These are phyloP conservation scores for Talaromyces rugulosus DNA, from an alignment of 2,329 filamentous ascomycete species.

Conservation along the genomic window DNA sequence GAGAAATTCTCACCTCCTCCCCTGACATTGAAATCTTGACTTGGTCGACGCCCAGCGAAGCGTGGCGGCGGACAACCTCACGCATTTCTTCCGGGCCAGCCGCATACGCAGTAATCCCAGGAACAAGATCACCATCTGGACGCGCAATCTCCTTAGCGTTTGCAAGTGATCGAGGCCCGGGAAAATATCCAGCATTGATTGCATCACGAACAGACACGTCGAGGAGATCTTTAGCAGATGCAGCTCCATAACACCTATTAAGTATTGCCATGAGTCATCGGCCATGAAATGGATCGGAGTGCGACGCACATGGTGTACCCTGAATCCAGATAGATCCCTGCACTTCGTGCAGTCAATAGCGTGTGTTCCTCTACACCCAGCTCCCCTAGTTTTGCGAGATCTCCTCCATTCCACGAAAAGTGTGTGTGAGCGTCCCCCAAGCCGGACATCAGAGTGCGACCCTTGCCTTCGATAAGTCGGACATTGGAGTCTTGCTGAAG, in stretches of 20 bases:
- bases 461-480: slow-evolving; percentile 35
- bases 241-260: slow-evolving; percentile 39
- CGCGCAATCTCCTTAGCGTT: slow-evolving; percentile 49
- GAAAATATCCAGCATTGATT: slow-evolving; percentile 47
- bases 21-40: slow-evolving; percentile 44
- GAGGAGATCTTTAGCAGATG: slow-evolving; percentile 44
- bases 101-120: slow-evolving; percentile 39
- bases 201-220: slow-evolving; percentile 47
- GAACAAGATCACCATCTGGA: slow-evolving; percentile 43
- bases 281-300: not conserved
- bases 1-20: slow-evolving; percentile 20
- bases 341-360: slow-evolving; percentile 40
- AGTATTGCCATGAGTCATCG: not conserved
- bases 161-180: slow-evolving; percentile 46
- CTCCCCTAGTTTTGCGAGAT: slow-evolving; percentile 39
- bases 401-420: slow-evolving; percentile 46
- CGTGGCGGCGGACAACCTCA: slow-evolving; percentile 28
- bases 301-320: slow-evolving; percentile 47
- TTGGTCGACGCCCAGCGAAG: slow-evolving; percentile 39
- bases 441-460: slow-evolving; percentile 48
- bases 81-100: slow-evolving; percentile 24
- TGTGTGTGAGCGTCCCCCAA: slow-evolving; percentile 49
- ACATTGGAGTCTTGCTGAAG: slow-evolving; percentile 29
- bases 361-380: slow-evolving; percentile 47
- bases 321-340: slow-evolving; percentile 45